These are phyloP conservation scores for Capronia coronata DNA, from an alignment of 2,329 filamentous ascomycete genomes.

Conservation along the genomic window DNA sequence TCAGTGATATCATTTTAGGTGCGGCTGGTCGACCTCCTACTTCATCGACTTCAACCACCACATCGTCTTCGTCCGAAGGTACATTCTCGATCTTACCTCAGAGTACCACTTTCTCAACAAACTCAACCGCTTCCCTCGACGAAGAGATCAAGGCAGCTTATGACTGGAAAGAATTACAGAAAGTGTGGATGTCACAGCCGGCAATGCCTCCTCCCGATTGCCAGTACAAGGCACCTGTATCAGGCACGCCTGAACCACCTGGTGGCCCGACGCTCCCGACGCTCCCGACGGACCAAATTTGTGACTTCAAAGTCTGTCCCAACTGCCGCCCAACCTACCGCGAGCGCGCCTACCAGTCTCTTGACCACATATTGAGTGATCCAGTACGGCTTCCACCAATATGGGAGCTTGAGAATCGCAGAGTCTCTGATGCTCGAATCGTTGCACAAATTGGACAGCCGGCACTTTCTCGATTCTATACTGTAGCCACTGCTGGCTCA, in stretches of 20 bases:
- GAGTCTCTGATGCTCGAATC: constrained; percentile 28
- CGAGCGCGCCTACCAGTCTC: constrained; percentile 29
- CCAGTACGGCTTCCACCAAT: constrained; percentile 29
- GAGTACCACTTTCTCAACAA: constrained; percentile 28
- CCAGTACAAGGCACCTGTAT: neutral
- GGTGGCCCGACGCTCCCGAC: neutral
- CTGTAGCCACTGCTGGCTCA: neutral
- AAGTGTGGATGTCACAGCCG: constrained; percentile 19
- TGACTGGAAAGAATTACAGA: constrained; percentile 24
- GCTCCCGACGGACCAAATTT: constrained; percentile 28
- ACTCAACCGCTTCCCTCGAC: constrained; percentile 20
- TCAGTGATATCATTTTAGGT: constrained; percentile 30
- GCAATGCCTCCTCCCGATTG: constrained; percentile 9
- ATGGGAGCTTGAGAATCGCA: constrained; percentile 32
- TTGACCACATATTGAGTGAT: constrained; percentile 36
- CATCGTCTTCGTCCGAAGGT: constrained; percentile 11
- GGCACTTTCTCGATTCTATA: constrained; percentile 3
- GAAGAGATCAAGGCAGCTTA: constrained; percentile 23
- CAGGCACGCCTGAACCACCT: neutral
- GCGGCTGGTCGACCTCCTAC: constrained; percentile 23
- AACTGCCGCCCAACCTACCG: constrained; percentile 46
- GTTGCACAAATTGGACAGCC: constrained; percentile 24
- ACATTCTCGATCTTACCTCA: constrained; percentile 25
- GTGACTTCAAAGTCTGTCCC: constrained; percentile 44
- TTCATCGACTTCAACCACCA: constrained; percentile 16